These are phyloP conservation scores for Blastosporella zonata DNA, from an alignment of 1,284 basidiomycete genomes.

Conservation along the genomic window DNA sequence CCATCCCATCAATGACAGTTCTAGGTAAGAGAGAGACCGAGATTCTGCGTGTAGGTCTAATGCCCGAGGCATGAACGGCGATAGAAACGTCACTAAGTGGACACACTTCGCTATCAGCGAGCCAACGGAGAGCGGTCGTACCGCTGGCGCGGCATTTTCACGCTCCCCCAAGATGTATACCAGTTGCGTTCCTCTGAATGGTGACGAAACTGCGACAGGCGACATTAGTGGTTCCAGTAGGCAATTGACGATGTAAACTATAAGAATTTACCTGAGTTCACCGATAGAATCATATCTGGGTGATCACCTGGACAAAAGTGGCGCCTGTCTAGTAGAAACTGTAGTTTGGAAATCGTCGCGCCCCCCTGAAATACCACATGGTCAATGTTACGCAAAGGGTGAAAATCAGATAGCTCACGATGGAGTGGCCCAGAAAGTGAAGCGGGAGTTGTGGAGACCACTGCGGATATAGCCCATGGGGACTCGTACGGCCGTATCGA, in stretches of 20 bases:
- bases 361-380: constrained; percentile 37
- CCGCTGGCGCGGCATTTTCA: constrained; percentile 37
- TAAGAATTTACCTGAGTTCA: constrained; percentile 37
- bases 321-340: constrained; percentile 37
- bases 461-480: constrained; percentile 41
- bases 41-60: constrained; percentile 46
- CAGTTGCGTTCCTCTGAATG: constrained; percentile 48
- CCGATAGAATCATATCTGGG: constrained; percentile 46
- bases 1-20: constrained; percentile 33
- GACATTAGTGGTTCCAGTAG: neutral
- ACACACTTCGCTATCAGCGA: constrained; percentile 37
- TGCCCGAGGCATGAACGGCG: constrained; percentile 36
- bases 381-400: neutral
- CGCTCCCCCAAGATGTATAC: constrained; percentile 47
- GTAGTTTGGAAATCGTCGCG: constrained; percentile 46
- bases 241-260: neutral
- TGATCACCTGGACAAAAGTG: constrained; percentile 40
- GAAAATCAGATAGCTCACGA: constrained; percentile 31
- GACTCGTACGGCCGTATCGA: constrained; percentile 42
- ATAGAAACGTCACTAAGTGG: constrained; percentile 41
- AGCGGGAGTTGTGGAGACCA: constrained; percentile 45
- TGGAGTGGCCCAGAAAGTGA: constrained; percentile 55
- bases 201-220: constrained; percentile 37
- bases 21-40: constrained; percentile 37
- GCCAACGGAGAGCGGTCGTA: constrained; percentile 41